Base-by-base conservation (phyloP, 2,329 filamentous ascomycete genomes). In the Verticillium albo-atrum region DNA sequence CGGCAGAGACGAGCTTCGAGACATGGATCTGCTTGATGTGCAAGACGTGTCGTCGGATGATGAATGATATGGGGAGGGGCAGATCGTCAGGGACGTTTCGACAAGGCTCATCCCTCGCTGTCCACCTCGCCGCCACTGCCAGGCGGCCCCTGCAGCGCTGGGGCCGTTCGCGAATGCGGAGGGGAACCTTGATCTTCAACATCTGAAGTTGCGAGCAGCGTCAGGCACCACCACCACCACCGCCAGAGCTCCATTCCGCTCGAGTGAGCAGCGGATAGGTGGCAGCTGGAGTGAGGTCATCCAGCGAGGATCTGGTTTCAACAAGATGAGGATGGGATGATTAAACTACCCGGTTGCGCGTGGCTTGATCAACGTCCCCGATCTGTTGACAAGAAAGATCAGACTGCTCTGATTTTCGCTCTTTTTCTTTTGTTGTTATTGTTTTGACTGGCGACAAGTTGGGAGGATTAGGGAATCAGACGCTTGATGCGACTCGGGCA, bases 221-320 rank as follows among this genome's bases (percentile, higher is more conserved):
- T 47, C 20, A n/a, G 42, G 42, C 42, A 47, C 10, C 25, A 50
- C 54, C 60, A 58, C 28, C 53, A 25, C 54, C 55, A 61, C 63
- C 34, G 57, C 61, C 17, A 64, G 62, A 61, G 50, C 60, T 68
- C 20, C 58, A 66, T 51, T 4, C 12, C n/a, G 20, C 42, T 47
- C 9, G n/a, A 47, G 42, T 47, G n/a, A 23, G 42, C 20, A n/a
- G 6, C 20, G 14, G 30, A 10, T 32, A 14, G 30, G 30, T 32
- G 30, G 30, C 9, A 32, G 30, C 30, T 32, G 30, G 2, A 14
- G 42, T 47, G 42, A 47, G 42, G 42, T 47, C 42, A 47, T 47
- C 9, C 42, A 23, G n/a, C 42, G 42, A 47, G 42, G 42, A 47
- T 47, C 42, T 47, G 42, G 42, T 47, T 47, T 47, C 42, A 47